Base-by-base conservation (phyloP, 108 stramenopile species). In the Fragilariopsis cylindrus region DNA sequence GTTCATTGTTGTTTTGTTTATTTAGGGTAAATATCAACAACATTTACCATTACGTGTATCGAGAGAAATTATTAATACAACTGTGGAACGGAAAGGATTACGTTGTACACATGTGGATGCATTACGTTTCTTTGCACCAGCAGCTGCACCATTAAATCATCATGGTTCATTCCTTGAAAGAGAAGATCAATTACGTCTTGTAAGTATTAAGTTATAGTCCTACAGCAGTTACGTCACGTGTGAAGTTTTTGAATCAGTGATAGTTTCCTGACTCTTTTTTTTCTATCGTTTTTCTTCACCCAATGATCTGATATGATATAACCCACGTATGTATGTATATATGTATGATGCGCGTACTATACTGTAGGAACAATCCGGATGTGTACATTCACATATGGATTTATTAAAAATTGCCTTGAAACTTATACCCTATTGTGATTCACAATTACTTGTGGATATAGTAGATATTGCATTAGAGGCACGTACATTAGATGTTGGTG, bases 321-420 rank as follows among this genome's bases (percentile, higher is more conserved):
- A 15, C n/a, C 12, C 53, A 15, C 53, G 15, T 54, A 54, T 15
- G 12, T 15, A 13, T 54, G 15, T 0, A 53, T 11, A 11, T 53
- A 13, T 53, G 1, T 2, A 54, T 2, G 53, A 15, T 54, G 12
- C 15, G 53, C 30, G 30, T 19, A 30, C 0, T 30, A 30, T 2
- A 30, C 30, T 30, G 30, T 30, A 30, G 9, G 79, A 80, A 47
- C 79, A 80, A 45, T 64, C 80, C 7, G 92, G 84, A 3, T 96
- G 95, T 76, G 86, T 98, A 4, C 98, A 98, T 80, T 96, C 96
- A 2, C 91, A 89, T 67, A 98, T 98, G 98, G 98, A 98, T 72
- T 74, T 98, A 64, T 80, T 98, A 57, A 96, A 96, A 78, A 96
- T 96, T 65, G 85, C 84, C 15, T 71, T 93, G 57, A 85, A 89